Percentiles rank a stretch among this genome's conserved stretches.
Conservation (phyloP, 352 stramenopile species). For the Pythium insidiosum region DNA sequence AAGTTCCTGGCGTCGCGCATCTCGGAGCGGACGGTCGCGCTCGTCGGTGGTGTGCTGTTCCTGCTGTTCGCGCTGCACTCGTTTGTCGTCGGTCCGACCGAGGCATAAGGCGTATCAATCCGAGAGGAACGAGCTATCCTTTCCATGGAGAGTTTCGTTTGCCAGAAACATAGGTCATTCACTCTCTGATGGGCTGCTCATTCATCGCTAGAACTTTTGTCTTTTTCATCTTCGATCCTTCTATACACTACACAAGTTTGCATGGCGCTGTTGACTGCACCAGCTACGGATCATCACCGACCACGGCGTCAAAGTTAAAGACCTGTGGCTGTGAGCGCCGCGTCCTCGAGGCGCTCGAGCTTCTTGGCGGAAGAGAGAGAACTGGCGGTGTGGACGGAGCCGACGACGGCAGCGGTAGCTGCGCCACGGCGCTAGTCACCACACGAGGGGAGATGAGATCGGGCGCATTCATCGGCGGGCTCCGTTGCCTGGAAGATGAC, state of each 20-base stretch:
- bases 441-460: too few species aligned
- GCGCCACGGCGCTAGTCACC: too few species aligned
- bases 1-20: conserved; percentile 97
- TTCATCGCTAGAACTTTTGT: too few species aligned
- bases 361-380: neutral
- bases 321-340: conserved; percentile 17
- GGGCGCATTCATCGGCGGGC: too few species aligned
- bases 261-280: conserved; percentile 13
- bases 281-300: neutral
- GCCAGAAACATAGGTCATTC: too few species aligned
- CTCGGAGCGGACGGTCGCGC: conserved; percentile 95
- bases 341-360: conserved; percentile 6
- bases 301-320: conserved; percentile 34
- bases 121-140: too few species aligned
- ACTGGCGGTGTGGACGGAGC: too few species aligned
- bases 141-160: too few species aligned
- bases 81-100: conserved; percentile 82
- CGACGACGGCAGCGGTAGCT: too few species aligned
- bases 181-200: too few species aligned
- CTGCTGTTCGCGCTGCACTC: conserved; percentile 96
- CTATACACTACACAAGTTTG: neutral
- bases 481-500: too few species aligned
- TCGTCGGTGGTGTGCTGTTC: conserved; percentile 95
- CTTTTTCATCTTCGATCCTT: neutral
- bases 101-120: conserved; percentile 4